phyloP scores from a whole-genome alignment of 2,329 filamentous ascomycete species.

The Xylaria sp. region DNA sequence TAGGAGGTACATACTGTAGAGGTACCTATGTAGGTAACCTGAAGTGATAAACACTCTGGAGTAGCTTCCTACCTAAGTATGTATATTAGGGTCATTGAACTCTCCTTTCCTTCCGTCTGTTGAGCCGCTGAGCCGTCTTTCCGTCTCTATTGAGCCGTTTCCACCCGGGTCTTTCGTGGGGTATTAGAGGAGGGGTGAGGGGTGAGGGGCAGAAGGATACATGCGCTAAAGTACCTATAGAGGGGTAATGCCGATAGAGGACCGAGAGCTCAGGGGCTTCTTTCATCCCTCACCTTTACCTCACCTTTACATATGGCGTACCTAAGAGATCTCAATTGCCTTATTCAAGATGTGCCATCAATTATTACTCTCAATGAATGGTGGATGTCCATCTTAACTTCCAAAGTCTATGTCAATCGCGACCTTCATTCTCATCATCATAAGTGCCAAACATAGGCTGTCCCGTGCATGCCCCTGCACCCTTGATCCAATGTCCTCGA shows the following conservation, averaged over 20 bases:
- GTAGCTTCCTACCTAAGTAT: too few relatives aligned
- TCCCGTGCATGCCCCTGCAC: background rate
- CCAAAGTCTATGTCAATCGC: background rate
- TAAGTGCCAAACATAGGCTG: background rate
- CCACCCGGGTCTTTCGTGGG: background rate
- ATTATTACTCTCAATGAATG: too few relatives aligned
- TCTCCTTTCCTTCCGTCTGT: background rate
- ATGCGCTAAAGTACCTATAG: slow-evolving; percentile 18
- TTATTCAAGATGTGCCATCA: background rate
- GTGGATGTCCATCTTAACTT: background rate
- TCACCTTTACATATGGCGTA: background rate
- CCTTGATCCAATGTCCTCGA: background rate
- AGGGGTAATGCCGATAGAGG: slow-evolving; percentile 37
- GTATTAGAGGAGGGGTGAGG: background rate
- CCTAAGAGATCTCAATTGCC: background rate
- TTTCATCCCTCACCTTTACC: too few relatives aligned
- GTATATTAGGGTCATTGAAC: background rate
- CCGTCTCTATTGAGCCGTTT: background rate
- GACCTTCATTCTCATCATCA: background rate
- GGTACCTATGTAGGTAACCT: too few relatives aligned
- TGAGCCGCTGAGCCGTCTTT: background rate
- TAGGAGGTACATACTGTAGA: too few relatives aligned
- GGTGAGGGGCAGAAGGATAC: slow-evolving; percentile 32
- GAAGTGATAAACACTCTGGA: too few relatives aligned
- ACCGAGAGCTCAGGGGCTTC: slow-evolving; percentile 15